Evolutionary conservation across 192 early-diverging fungal genomes (phyloP), one percentile per base, ranked within the genome.

Genomic region (Coemansia sp.): DNA sequence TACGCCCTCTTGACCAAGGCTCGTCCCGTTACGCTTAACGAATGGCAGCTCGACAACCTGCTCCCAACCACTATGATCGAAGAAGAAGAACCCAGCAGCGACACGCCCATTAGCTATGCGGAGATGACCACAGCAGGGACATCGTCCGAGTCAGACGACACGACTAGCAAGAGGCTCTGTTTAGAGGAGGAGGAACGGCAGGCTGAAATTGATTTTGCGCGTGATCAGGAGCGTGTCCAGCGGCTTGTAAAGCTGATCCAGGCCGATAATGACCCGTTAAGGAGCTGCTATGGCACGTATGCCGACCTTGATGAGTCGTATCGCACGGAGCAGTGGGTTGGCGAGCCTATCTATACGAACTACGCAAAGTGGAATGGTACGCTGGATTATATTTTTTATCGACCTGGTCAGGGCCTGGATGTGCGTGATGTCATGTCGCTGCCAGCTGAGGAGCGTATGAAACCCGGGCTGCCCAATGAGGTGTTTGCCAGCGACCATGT

Each of bases 1-100:
- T 87, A 87, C 70, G 76, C 73, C 39, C 70, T 84, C 16, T 64
- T 85, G 69, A 85, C 85, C 14, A 83, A 71, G 59, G 48, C 69
- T 45, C 78, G 85, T 10, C 85, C 86, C 0, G 71, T 84, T 9
- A 47, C 56, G 4, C 81, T 83, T 20, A 83, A 62, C 50, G 80
- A 83, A 12, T 64, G 65, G 71, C 80, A 83, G 66, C 57, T 71
- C 8, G 80, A 83, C 33, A 76, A 83, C 39, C 45, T 83, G 57
- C 68, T 83, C 11, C 80, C 80, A 20, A 60, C 36, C 25, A 45
- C 69, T 3, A 25, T 55, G 18, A 34, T 50, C 13, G 58, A 47
- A 0, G 55, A 52, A 4, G 62, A 37, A 0, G 55, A 64, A 1
- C 60, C 70, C 3, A 59, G 62, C 0, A 33, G 12, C 14, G 62